phyloP scores from a whole-genome alignment of 202 grass and related monocot species.

The Carex sylvatica region DNA sequence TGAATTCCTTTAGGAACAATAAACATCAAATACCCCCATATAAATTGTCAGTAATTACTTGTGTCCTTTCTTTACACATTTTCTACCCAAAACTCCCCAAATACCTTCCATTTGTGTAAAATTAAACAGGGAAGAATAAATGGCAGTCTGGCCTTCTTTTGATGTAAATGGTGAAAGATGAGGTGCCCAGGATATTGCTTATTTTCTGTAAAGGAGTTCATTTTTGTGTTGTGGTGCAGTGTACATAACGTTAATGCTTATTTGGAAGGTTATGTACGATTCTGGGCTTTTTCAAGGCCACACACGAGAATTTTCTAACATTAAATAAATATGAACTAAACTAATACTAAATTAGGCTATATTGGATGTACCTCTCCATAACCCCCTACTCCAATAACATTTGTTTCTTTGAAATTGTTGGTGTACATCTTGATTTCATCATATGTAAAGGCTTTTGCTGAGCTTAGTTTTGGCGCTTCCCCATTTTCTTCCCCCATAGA shows the following conservation, averaged over 20 bases:
- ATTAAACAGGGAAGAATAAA: background rate
- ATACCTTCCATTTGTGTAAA: background rate
- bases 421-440: conserved; percentile 78
- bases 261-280: background rate
- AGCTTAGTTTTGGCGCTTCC: conserved; percentile 59
- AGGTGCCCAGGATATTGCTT: too few species aligned
- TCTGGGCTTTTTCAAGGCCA: background rate
- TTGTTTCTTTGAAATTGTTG: conserved; percentile 62
- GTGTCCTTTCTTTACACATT: background rate
- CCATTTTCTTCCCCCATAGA: conserved; percentile 54
- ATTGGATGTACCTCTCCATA: conserved; percentile 56
- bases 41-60: background rate
- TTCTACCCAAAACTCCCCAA: background rate
- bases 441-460: conserved; percentile 56
- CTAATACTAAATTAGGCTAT: background rate
- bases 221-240: background rate
- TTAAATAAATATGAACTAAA: background rate
- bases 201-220: background rate
- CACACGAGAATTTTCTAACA: background rate
- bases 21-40: background rate
- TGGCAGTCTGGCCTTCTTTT: background rate
- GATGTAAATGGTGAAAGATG: too few species aligned
- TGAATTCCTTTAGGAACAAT: background rate
- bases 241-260: background rate
- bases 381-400: conserved; percentile 73